Evolutionary conservation across 2,329 filamentous ascomycete species (phyloP).

Genomic region (Fusarium mundagurra): DNA sequence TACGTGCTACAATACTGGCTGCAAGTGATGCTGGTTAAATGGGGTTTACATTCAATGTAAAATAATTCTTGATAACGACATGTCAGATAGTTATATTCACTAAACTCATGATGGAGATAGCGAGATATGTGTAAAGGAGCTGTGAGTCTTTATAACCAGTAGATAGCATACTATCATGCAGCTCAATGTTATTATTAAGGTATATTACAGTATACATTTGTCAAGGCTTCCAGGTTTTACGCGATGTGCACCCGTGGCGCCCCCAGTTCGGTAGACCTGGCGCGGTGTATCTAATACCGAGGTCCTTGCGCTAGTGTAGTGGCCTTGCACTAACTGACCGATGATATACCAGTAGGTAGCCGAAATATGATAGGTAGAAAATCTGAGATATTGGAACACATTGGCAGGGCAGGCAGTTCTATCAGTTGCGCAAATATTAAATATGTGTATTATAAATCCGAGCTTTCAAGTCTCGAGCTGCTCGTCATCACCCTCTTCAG

Average conservation of each 20-base stretch:
- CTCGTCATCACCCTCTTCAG: too few relatives aligned
- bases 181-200: accelerated
- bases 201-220: accelerated
- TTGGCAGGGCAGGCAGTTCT: too few relatives aligned
- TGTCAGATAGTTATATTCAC: background rate
- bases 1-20: accelerated
- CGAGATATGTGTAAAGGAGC: accelerated
- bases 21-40: accelerated
- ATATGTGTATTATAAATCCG: too few relatives aligned
- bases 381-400: too few relatives aligned
- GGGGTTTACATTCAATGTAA: background rate
- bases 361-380: background rate
- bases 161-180: accelerated
- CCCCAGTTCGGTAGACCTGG: background rate
- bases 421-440: too few relatives aligned
- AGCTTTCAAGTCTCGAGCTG: too few relatives aligned
- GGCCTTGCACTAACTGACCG: background rate
- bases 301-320: background rate
- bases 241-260: background rate
- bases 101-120: too few relatives aligned
- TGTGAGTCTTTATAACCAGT: accelerated
- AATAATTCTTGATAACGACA: background rate
- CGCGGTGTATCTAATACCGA: background rate
- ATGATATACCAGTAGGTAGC: background rate
- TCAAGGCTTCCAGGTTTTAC: background rate